Evolutionary conservation across 768 basidiomycete genomes (phyloP).

Genomic region (Roridomyces roridus): DNA sequence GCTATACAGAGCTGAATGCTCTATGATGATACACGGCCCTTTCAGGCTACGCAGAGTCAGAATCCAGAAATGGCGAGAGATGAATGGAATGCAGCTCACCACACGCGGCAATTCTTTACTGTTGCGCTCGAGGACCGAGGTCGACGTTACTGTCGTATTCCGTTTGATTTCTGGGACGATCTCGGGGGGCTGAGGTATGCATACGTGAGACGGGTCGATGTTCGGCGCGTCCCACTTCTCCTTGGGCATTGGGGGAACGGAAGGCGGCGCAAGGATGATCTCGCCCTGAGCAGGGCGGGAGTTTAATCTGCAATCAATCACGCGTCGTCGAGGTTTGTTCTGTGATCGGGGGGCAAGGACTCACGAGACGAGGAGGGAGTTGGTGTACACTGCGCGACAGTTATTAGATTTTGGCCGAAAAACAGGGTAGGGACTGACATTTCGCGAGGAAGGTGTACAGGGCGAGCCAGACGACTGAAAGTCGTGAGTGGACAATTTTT

Average conservation of each 20-base stretch:
- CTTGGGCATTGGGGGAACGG: not conserved
- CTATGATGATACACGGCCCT: too few species aligned
- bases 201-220: not conserved
- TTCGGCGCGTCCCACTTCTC: slow-evolving; percentile 15
- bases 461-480: slow-evolving; percentile 41
- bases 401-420: too few species aligned
- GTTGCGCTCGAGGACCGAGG: not conserved
- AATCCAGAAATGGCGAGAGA: too few species aligned
- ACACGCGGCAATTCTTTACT: too few species aligned
- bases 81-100: too few species aligned
- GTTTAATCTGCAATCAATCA: slow-evolving; percentile 1
- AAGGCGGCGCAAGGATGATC: slow-evolving; percentile 6
- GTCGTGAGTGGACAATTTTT: not conserved
- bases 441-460: slow-evolving; percentile 39
- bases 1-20: too few species aligned
- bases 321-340: too few species aligned
- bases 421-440: too few species aligned
- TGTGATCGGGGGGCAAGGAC: not conserved
- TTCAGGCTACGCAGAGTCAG: too few species aligned
- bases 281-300: slow-evolving; percentile 3
- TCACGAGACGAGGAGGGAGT: slow-evolving; percentile 21
- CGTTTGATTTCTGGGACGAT: not conserved
- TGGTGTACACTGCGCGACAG: slow-evolving; percentile 26
- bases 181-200: too few species aligned
- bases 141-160: not conserved